A percentile compares a stretch with the other conserved stretches of the same genome.
phyloP scores from a whole-genome alignment of 2,329 filamentous ascomycete genomes.

The Botrytis deweyae region DNA sequence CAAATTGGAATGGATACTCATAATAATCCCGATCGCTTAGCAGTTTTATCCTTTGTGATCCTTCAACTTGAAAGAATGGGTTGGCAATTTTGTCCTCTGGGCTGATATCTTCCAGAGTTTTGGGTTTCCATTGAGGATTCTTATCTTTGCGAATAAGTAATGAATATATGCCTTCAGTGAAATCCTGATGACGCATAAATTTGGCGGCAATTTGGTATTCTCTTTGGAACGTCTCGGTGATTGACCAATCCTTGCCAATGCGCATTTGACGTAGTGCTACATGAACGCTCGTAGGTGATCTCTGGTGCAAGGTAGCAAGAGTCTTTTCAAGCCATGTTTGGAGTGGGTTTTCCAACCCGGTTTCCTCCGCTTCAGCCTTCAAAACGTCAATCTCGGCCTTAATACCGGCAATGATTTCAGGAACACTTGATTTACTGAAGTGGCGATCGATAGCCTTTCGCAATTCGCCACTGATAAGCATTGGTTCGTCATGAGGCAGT shows the following conservation, averaged over 20 bases:
- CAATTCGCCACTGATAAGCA: conserved; percentile 65
- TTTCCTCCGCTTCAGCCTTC: conserved; percentile 35
- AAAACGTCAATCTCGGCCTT: conserved; percentile 30
- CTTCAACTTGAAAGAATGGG: conserved; percentile 64
- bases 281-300: conserved; percentile 83
- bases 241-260: conserved; percentile 72
- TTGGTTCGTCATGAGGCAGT: conserved; percentile 71
- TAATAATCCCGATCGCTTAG: conserved; percentile 62
- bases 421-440: conserved; percentile 66
- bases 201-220: conserved; percentile 81
- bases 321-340: conserved; percentile 78
- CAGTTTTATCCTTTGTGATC: conserved; percentile 54
- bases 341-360: conserved; percentile 40
- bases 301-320: conserved; percentile 67
- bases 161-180: conserved; percentile 85
- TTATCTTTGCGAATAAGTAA: conserved; percentile 58
- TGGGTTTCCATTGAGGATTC: conserved; percentile 66
- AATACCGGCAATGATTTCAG: conserved; percentile 64
- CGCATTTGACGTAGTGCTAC: conserved; percentile 84
- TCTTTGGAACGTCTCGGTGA: conserved; percentile 78
- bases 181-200: conserved; percentile 92
- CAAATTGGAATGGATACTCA: conserved; percentile 71
- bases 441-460: conserved; percentile 83
- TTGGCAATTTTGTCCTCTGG: conserved; percentile 54
- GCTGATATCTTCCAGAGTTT: conserved; percentile 66